A percentile compares a stretch with the other conserved stretches of the same genome.
Conservation (phyloP, 176 grass and related monocot species). For the Phoenix roebelenii region DNA sequence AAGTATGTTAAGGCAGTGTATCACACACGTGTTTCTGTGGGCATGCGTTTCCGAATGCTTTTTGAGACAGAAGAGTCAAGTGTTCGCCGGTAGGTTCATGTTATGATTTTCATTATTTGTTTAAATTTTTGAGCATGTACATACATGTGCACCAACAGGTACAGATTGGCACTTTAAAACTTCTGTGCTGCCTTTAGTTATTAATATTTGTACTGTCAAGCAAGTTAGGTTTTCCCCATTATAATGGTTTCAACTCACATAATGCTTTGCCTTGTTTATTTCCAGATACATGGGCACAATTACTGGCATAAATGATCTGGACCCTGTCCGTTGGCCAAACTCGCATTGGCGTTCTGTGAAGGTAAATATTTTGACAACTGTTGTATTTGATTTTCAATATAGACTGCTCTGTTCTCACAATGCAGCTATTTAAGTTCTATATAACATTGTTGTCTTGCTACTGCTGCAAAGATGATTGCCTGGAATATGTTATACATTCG, state of each 20-base stretch:
- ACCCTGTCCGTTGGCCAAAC: conserved; percentile 80
- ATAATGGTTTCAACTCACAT: neutral
- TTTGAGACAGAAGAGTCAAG: conserved; percentile 99
- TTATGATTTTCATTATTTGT: too few species aligned
- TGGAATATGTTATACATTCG: too few species aligned
- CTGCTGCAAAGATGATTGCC: too few species aligned
- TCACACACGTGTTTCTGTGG: conserved; percentile 94
- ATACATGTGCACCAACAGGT: too few species aligned
- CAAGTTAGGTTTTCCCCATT: neutral
- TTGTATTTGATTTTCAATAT: too few species aligned
- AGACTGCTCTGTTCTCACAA: too few species aligned
- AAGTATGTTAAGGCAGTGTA: conserved; percentile 97
- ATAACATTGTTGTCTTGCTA: too few species aligned
- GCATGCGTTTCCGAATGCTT: conserved; percentile 98
- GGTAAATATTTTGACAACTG: conserved; percentile 25
- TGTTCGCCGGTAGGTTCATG: conserved; percentile 49
- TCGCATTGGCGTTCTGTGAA: conserved; percentile 99
- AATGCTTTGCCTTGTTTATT: conserved; percentile 6
- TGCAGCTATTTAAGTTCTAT: too few species aligned
- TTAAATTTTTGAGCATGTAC: too few species aligned
- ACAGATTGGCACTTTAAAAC: too few species aligned
- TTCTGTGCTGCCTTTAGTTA: too few species aligned
- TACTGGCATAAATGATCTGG: conserved; percentile 90
- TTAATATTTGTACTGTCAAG: too few species aligned
- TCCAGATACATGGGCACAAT: conserved; percentile 98